Evolutionary conservation across 1,139 yeast species (phyloP).

Genomic region (Blastobotrys serpentis): DNA sequence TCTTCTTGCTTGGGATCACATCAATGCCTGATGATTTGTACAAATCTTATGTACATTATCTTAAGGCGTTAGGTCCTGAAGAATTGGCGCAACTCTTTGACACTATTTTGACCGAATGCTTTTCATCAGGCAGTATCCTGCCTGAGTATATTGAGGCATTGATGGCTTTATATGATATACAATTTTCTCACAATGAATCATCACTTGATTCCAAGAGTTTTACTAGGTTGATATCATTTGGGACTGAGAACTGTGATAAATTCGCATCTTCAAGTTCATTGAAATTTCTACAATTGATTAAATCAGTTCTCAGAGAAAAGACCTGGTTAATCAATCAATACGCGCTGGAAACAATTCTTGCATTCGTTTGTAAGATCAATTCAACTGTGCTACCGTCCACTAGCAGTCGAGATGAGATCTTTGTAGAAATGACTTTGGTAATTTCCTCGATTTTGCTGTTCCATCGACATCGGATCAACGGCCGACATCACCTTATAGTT

Average conservation of each 20-base stretch:
- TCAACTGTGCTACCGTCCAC: constrained; percentile 11
- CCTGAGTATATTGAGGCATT: constrained; percentile 9
- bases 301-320: constrained; percentile 47
- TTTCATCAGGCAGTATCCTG: neutral
- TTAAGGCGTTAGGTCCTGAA: neutral
- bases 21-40: neutral
- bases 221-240: constrained; percentile 6
- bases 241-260: constrained; percentile 9
- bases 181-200: neutral
- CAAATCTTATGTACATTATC: neutral
- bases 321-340: constrained; percentile 69
- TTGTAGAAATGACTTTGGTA: constrained; percentile 21
- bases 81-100: neutral
- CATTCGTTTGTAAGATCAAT: constrained; percentile 39
- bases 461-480: constrained; percentile 67
- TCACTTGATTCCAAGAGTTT: neutral
- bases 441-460: constrained; percentile 49
- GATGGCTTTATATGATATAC: constrained; percentile 10
- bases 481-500: constrained; percentile 69
- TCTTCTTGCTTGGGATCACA: neutral
- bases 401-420: constrained; percentile 15
- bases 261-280: constrained; percentile 8
- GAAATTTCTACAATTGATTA: constrained; percentile 33
- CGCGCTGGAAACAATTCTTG: constrained; percentile 53
- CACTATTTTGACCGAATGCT: neutral